Conservation (phyloP, 169 alveolate species). For the Neospora caninum region DNA sequence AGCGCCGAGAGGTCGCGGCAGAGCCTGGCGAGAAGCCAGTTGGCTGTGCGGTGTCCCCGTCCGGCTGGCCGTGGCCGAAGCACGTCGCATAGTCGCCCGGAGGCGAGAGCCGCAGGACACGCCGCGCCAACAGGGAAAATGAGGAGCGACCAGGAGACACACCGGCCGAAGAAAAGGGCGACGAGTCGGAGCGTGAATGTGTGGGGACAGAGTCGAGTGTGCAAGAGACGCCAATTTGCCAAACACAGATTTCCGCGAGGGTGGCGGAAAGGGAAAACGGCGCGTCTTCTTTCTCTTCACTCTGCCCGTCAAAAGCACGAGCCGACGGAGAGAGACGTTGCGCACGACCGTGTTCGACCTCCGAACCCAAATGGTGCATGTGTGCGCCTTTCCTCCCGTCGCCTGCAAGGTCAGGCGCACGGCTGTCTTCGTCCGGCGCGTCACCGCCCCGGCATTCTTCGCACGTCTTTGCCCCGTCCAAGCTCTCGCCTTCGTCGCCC, state of each 20-base stretch:
- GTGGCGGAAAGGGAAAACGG: not conserved
- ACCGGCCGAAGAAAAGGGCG: not conserved
- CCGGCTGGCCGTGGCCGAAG: too few species aligned
- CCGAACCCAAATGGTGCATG: not conserved
- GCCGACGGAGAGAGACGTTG: not conserved
- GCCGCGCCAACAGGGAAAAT: not conserved
- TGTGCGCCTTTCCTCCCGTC: not conserved
- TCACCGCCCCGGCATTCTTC: not conserved
- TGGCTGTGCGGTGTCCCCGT: too few species aligned
- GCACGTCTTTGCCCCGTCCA: not conserved
- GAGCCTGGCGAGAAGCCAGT: too few species aligned
- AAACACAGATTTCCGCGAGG: not conserved
- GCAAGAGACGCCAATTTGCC: not conserved
- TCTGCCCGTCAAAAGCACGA: not conserved
- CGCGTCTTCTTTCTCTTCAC: not conserved
- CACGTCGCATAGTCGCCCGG: not conserved
- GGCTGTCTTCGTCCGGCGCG: not conserved
- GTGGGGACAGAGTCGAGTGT: not conserved
- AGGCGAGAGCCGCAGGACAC: not conserved
- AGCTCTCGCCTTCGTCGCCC: not conserved
- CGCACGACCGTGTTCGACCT: too few species aligned
- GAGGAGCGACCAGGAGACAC: not conserved
- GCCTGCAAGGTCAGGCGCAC: too few species aligned
- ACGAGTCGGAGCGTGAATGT: not conserved
- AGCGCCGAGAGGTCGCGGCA: not conserved